Percentiles rank a stretch among this genome's conserved stretches.
phyloP scores from a whole-genome alignment of 2,329 filamentous ascomycete species.

The Alternaria conjuncta region DNA sequence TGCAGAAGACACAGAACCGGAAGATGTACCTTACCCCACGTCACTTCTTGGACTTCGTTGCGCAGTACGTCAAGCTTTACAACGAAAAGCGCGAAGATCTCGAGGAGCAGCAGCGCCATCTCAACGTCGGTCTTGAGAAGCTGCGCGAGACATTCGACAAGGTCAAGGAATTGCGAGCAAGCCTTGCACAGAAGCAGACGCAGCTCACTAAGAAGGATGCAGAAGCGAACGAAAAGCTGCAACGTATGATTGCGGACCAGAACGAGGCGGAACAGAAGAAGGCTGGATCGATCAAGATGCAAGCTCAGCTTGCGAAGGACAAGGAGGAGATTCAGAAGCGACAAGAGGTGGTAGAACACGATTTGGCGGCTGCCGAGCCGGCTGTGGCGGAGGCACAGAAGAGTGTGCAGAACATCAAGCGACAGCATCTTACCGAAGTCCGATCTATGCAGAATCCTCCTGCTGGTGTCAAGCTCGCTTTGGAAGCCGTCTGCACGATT shows the following conservation, averaged over 20 bases:
- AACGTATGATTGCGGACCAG: constrained; percentile 96
- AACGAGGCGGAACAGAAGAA: constrained; percentile 92
- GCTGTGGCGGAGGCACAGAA: constrained; percentile 92
- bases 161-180: constrained; percentile 87
- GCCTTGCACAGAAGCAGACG: constrained; percentile 90
- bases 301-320: constrained; percentile 84
- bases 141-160: constrained; percentile 96
- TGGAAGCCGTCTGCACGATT: constrained; percentile 95
- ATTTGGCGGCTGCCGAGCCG: constrained; percentile 89
- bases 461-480: constrained; percentile 84
- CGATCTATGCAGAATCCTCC: constrained; percentile 96
- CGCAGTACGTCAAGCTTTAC: constrained; percentile 96
- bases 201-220: constrained; percentile 92
- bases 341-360: constrained; percentile 81
- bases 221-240: constrained; percentile 95
- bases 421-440: constrained; percentile 95
- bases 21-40: constrained; percentile 92
- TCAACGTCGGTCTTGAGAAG: constrained; percentile 98
- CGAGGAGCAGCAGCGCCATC: constrained; percentile 96
- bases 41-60: constrained; percentile 97
- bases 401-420: constrained; percentile 98
- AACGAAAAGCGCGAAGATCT: constrained; percentile 98
- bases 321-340: constrained; percentile 85
- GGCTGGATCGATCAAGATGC: constrained; percentile 84
- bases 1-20: constrained; percentile 90